These are phyloP conservation scores for Aspergillus unguis DNA, from an alignment of 2,329 filamentous ascomycete genomes.

Conservation along the genomic window DNA sequence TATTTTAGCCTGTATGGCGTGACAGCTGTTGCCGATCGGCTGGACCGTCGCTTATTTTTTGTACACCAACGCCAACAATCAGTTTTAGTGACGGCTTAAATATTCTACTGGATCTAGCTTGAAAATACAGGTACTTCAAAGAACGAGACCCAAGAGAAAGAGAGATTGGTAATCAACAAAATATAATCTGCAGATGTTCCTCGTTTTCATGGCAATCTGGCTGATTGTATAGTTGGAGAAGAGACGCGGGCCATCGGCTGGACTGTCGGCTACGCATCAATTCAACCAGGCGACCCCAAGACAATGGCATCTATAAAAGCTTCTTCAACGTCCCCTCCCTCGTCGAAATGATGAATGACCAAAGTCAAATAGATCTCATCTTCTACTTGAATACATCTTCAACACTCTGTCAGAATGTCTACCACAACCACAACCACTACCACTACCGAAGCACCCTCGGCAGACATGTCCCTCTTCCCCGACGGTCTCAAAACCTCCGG, in stretches of 20 bases:
- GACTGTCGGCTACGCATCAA: not conserved
- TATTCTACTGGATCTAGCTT: not conserved
- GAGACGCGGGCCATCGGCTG: not conserved
- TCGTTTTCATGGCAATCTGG: too few relatives aligned
- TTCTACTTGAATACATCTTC: not conserved
- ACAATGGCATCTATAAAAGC: not conserved
- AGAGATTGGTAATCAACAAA: too few relatives aligned
- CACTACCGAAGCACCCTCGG: not conserved
- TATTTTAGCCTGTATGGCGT: slow-evolving; percentile 5
- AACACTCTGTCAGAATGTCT: not conserved
- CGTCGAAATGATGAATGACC: not conserved
- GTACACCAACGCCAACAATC: not conserved
- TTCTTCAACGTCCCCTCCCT: not conserved
- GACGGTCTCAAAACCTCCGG: slow-evolving; percentile 67
- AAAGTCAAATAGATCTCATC: not conserved
- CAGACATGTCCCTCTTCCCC: slow-evolving; percentile 49
- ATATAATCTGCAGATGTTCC: too few relatives aligned
- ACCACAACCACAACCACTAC: not conserved
- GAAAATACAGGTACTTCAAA: not conserved
- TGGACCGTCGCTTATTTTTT: not conserved
- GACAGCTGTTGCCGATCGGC: not conserved
- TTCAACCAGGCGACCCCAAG: not conserved
- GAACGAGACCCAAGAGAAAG: not conserved
- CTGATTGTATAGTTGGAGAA: not conserved
- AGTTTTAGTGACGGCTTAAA: not conserved